A percentile compares a stretch with the other conserved stretches of the same genome.
phyloP scores from a whole-genome alignment of 768 basidiomycete species.

The Termitomyces sp. region DNA sequence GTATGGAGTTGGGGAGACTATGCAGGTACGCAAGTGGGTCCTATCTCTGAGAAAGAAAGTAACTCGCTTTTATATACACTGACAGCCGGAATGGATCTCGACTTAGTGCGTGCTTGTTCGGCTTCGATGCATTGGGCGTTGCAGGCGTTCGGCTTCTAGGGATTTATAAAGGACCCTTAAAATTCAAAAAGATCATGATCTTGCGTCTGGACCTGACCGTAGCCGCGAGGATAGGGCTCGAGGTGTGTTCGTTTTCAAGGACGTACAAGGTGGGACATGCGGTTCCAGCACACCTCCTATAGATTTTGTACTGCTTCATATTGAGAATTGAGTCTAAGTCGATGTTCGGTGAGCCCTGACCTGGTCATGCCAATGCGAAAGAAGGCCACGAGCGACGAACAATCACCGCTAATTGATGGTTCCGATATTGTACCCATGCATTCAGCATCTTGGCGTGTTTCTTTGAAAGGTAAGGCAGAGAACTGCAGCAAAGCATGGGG shows the following conservation, averaged over 20 bases:
- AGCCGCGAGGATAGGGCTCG: background rate
- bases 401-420: background rate
- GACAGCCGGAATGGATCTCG: background rate
- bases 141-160: background rate
- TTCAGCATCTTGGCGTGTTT: background rate
- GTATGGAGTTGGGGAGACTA: slow-evolving; percentile 3
- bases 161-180: background rate
- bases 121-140: background rate
- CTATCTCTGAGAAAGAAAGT: too few species aligned
- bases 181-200: background rate
- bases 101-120: background rate
- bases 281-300: background rate
- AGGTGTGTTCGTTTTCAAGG: background rate
- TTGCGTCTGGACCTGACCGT: background rate
- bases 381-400: background rate
- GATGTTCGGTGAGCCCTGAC: background rate
- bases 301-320: background rate
- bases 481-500: background rate
- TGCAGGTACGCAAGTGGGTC: background rate
- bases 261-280: background rate
- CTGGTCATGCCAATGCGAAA: background rate
- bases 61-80: background rate
- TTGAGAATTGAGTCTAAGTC: background rate
- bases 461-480: background rate
- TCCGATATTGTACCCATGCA: background rate